Base-by-base conservation (phyloP, 1,284 basidiomycete genomes). In the Tylopilus sp. region DNA sequence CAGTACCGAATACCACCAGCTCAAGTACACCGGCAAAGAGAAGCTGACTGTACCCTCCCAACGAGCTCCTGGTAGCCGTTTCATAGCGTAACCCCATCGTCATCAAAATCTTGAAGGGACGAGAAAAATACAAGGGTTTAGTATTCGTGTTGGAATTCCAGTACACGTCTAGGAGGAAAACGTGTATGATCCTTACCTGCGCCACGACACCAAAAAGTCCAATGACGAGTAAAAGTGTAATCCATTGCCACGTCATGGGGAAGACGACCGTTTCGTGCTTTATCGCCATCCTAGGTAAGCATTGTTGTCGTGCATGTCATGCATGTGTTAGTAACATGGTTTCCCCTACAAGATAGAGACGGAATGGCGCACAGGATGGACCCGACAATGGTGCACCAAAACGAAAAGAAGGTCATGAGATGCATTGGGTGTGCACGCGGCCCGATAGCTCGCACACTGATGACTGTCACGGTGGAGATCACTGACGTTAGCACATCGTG, bases 381-480 rank as follows among this genome's bases (percentile, higher is more conserved):
- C 2, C 87, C 83, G 2, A 86, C 85, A 51, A 92, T 76, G 4
- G 90, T 84, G 66, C 89, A 90, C 71, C 88, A 84, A 33, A 85
- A 78, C 0, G 92, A 89, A 72, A 93, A 95, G 64, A 86, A 90
- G 4, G 85, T 82, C 67, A 94, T 84, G n/a, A 87, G 85, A 74
- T 95, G 93, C 62, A 95, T 79, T 0, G 92, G 84, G 70, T 93
- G 91, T 6, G 92, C 92, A 1, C 89, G 85, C 67, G 86, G 89
- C 3, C 93, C 93, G 38, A 95, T 91, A 10, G 87, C 88, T 6
- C 92, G 86, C 47, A 95, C 87, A 0, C 87, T 81, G 1, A 86
- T 88, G 73, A 90, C 92, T 92, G n/a, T n/a, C n/a, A n/a, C n/a
- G n/a, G 58, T 51, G 22, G 26, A 10, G 29, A 49, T 13, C 49